These are phyloP conservation scores for Elsinoe batatas DNA, from an alignment of 2,329 filamentous ascomycete species.

Conservation along the genomic window DNA sequence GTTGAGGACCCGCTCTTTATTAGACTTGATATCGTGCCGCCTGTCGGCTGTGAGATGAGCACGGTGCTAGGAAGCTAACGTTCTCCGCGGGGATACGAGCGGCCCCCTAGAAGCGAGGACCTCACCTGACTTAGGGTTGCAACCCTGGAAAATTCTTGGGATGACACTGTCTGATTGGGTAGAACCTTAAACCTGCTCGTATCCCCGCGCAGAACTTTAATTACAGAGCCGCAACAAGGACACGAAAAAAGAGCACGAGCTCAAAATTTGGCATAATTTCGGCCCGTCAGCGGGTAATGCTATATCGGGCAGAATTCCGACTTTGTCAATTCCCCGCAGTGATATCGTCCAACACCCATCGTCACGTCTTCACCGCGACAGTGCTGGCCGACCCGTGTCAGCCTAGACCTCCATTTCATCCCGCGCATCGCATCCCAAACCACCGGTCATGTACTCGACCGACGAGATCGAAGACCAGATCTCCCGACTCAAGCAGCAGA, in stretches of 20 bases:
- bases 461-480: slow-evolving; percentile 22
- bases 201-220: too few relatives aligned
- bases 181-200: too few relatives aligned
- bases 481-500: slow-evolving; percentile 33
- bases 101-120: too few relatives aligned
- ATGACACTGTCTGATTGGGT: too few relatives aligned
- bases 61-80: neutral
- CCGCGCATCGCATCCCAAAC: neutral
- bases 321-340: neutral
- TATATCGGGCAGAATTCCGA: neutral
- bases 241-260: too few relatives aligned
- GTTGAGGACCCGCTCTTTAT: neutral
- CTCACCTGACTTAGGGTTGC: too few relatives aligned
- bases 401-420: neutral
- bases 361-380: neutral
- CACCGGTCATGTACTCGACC: slow-evolving; percentile 26
- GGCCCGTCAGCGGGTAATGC: neutral
- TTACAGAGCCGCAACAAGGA: too few relatives aligned
- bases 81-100: too few relatives aligned
- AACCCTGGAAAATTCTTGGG: too few relatives aligned
- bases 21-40: neutral
- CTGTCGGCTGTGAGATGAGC: slow-evolving; percentile 4
- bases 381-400: neutral
- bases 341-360: neutral
- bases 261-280: neutral